A percentile compares a stretch with the other conserved stretches of the same genome.
phyloP scores from a whole-genome alignment of 495 filamentous ascomycete species.

The Xylaria scruposa region DNA sequence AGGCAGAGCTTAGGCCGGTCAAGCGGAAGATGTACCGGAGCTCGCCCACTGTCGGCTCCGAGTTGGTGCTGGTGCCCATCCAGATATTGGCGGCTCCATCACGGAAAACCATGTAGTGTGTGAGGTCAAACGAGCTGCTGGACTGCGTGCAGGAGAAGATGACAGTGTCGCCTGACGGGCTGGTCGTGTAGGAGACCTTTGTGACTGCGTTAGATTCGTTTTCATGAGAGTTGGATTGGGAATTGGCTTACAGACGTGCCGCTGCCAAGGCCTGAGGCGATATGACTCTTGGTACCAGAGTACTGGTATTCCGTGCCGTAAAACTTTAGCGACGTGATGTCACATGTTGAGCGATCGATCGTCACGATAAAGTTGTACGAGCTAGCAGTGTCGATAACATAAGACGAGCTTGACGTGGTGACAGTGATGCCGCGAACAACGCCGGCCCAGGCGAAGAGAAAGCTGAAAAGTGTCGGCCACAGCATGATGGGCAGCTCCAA shows the following conservation, averaged over 20 bases:
- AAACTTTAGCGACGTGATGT: conserved; percentile 61
- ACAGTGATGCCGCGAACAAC: conserved; percentile 44
- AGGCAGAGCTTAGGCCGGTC: conserved; percentile 55
- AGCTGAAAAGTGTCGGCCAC: conserved; percentile 29
- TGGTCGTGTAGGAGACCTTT: conserved; percentile 25
- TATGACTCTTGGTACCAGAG: conserved; percentile 53
- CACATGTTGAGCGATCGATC: conserved; percentile 55
- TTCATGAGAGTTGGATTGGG: conserved; percentile 41
- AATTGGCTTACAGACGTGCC: conserved; percentile 39
- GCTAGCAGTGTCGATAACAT: conserved; percentile 53
- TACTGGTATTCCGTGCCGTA: conserved; percentile 59
- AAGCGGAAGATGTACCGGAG: conserved; percentile 63
- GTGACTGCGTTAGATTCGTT: not conserved
- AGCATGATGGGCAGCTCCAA: conserved; percentile 20
- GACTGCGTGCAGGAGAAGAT: conserved; percentile 55
- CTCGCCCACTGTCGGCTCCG: conserved; percentile 60
- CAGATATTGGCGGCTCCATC: conserved; percentile 58
- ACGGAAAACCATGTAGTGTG: conserved; percentile 61
- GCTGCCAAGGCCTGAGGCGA: conserved; percentile 62
- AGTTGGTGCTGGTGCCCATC: conserved; percentile 63
- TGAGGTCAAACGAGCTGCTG: conserved; percentile 51
- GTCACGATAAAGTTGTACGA: conserved; percentile 55
- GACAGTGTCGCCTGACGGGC: conserved; percentile 47
- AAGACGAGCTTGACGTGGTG: conserved; percentile 35
- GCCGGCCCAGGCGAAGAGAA: conserved; percentile 32